These are phyloP conservation scores for Centella asiatica DNA, from an alignment of 129 eudicot species.

Conservation along the genomic window DNA sequence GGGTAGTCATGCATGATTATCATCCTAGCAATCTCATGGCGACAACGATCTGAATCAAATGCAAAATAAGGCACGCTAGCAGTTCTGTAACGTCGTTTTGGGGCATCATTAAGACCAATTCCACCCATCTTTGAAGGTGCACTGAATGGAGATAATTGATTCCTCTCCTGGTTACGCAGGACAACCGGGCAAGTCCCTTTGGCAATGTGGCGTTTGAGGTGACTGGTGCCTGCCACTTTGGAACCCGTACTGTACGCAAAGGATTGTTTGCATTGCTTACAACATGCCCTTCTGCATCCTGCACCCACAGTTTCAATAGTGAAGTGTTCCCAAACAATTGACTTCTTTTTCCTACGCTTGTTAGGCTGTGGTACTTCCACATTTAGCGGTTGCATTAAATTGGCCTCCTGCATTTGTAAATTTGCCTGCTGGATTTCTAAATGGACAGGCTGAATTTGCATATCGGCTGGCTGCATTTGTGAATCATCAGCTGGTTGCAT, in stretches of 20 bases:
- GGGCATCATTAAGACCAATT: slow-evolving; percentile 21
- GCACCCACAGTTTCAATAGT: slow-evolving; percentile 54
- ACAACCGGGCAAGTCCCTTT: slow-evolving; percentile 71
- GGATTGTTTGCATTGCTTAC: slow-evolving; percentile 73
- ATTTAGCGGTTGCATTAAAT: not conserved
- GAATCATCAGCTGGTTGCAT: not conserved
- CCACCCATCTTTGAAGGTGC: slow-evolving; percentile 45
- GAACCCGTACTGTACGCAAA: slow-evolving; percentile 82
- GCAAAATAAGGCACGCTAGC: slow-evolving; percentile 35
- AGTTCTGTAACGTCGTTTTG: slow-evolving; percentile 59
- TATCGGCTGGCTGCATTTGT: not conserved
- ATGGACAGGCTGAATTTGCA: slow-evolving; percentile 21
- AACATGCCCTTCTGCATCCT: slow-evolving; percentile 65
- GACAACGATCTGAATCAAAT: slow-evolving; percentile 58
- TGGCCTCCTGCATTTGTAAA: not conserved
- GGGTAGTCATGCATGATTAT: slow-evolving; percentile 88
- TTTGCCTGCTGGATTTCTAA: not conserved
- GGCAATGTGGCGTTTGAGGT: slow-evolving; percentile 85
- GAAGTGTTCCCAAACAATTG: slow-evolving; percentile 79
- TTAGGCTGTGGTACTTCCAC: slow-evolving; percentile 27
- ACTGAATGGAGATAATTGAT: slow-evolving; percentile 34
- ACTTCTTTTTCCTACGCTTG: slow-evolving; percentile 60
- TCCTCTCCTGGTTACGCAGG: slow-evolving; percentile 45
- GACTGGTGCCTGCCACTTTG: slow-evolving; percentile 86
- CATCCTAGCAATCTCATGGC: slow-evolving; percentile 79